These are phyloP conservation scores for Colletotrichum sp. DNA, from an alignment of 2,329 filamentous ascomycete genomes.

Conservation along the genomic window DNA sequence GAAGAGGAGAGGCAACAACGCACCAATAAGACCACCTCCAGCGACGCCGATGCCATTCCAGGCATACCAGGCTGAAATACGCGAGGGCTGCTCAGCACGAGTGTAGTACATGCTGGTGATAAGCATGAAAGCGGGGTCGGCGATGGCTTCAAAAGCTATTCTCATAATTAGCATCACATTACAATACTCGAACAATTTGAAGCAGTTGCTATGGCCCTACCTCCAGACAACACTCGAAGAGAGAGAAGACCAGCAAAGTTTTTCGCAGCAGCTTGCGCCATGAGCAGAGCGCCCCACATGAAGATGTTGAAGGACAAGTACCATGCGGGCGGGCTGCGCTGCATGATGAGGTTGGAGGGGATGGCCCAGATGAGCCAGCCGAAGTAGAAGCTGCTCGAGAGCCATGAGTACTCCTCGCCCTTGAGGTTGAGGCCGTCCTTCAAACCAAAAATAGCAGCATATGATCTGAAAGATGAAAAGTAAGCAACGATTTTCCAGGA, in stretches of 20 bases:
- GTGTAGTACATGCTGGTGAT: slow-evolving; percentile 72
- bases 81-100: slow-evolving; percentile 63
- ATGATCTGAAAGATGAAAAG: slow-evolving; percentile 38
- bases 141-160: slow-evolving; percentile 62
- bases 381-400: slow-evolving; percentile 41
- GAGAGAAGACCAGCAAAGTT: slow-evolving; percentile 61
- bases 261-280: slow-evolving; percentile 57
- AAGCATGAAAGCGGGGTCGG: slow-evolving; percentile 59
- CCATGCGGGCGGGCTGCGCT: slow-evolving; percentile 35
- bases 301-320: slow-evolving; percentile 55
- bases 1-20: neutral
- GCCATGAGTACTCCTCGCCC: slow-evolving; percentile 61
- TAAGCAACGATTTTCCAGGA: neutral
- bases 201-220: neutral
- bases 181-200: neutral
- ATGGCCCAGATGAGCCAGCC: slow-evolving; percentile 42
- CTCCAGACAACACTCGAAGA: slow-evolving; percentile 64
- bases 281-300: slow-evolving; percentile 55
- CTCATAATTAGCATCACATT: neutral
- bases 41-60: slow-evolving; percentile 66
- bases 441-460: slow-evolving; percentile 71
- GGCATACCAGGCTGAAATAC: slow-evolving; percentile 65
- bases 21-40: slow-evolving; percentile 53
- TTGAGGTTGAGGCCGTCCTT: slow-evolving; percentile 60
- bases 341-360: slow-evolving; percentile 35